Conservation (phyloP, 768 basidiomycete genomes). For the Naganishia kalamii region DNA sequence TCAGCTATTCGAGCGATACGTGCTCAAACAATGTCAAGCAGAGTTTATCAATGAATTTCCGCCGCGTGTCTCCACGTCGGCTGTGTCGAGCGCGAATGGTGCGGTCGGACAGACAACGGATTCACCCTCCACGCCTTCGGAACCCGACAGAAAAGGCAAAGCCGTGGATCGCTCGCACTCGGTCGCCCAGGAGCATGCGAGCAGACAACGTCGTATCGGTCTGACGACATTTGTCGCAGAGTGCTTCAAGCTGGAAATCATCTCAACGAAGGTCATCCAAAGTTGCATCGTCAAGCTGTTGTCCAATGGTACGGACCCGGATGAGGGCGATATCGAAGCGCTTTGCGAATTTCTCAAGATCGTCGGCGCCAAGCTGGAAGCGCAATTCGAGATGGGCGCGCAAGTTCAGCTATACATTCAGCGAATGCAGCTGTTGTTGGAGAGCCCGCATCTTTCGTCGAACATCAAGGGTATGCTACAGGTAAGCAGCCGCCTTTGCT, state of each 20-base stretch:
- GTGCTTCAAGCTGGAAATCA: conserved; percentile 93
- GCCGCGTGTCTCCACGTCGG: no score
- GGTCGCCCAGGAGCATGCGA: conserved; percentile 91
- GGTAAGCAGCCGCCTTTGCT: conserved; percentile 60
- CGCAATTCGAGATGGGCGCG: conserved; percentile 61
- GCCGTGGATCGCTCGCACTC: conserved; percentile 75
- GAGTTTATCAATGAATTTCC: no score
- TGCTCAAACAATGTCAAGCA: conserved; percentile 91
- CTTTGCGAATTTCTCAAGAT: conserved; percentile 86
- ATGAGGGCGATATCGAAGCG: conserved; percentile 96
- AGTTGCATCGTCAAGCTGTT: conserved; percentile 94
- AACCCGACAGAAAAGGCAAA: conserved; percentile 53
- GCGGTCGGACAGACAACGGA: conserved; percentile 74
- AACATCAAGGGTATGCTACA: conserved; percentile 93
- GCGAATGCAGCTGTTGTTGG: conserved; percentile 74
- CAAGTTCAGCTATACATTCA: conserved; percentile 83
- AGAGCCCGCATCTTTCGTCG: conserved; percentile 66
- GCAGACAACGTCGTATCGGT: conserved; percentile 92
- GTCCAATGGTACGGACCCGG: conserved; percentile 85
- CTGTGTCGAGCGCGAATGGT: no score
- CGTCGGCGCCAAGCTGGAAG: conserved; percentile 74
- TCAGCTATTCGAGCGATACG: conserved; percentile 89
- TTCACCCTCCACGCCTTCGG: conserved; percentile 48
- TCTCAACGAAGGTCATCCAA: conserved; percentile 96
- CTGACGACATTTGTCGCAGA: conserved; percentile 97